Evolutionary conservation across 2,329 filamentous ascomycete species (phyloP).

Genomic region (Xylariaceae sp.): DNA sequence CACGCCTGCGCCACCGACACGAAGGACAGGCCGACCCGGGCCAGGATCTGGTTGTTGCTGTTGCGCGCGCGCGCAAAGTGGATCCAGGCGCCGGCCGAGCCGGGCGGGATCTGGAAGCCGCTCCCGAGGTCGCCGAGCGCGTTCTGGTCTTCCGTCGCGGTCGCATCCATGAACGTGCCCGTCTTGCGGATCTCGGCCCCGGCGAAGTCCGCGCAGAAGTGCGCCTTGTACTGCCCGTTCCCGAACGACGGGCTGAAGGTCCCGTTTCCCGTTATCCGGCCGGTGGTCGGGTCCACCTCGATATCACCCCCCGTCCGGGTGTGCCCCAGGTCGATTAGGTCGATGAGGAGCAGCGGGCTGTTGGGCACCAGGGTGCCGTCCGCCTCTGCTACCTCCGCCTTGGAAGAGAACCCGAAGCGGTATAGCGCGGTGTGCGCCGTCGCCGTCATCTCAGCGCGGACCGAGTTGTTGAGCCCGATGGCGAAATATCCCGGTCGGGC

Average conservation of each 20-base stretch:
- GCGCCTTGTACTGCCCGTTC: constrained; percentile 56
- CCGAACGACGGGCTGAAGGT: constrained; percentile 65
- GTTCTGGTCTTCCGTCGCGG: constrained; percentile 40
- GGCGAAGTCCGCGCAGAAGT: constrained; percentile 64
- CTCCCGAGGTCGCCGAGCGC: constrained; percentile 36
- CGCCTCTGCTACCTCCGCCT: constrained; percentile 28
- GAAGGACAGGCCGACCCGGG: constrained; percentile 74
- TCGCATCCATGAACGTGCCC: constrained; percentile 58
- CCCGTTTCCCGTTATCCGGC: constrained; percentile 62
- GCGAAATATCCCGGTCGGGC: constrained; percentile 64
- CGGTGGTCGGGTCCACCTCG: constrained; percentile 52
- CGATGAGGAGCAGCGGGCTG: constrained; percentile 61
- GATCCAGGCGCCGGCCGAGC: constrained; percentile 61
- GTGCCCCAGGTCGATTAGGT: constrained; percentile 59
- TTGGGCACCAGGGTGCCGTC: constrained; percentile 38
- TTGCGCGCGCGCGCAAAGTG: constrained; percentile 54
- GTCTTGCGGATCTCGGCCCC: constrained; percentile 57
- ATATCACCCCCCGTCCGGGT: constrained; percentile 54
- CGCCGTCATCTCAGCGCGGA: constrained; percentile 64
- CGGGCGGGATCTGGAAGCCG: constrained; percentile 34
- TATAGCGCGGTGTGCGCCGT: constrained; percentile 62
- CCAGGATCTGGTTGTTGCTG: constrained; percentile 55
- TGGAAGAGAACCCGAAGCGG: constrained; percentile 56
- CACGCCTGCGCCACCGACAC: constrained; percentile 70
- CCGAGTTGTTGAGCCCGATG: constrained; percentile 57